Evolutionary conservation across 805 yeast genomes (phyloP), one percentile per base, ranked within the genome.

Genomic region (Candida ascalaphidarum): DNA sequence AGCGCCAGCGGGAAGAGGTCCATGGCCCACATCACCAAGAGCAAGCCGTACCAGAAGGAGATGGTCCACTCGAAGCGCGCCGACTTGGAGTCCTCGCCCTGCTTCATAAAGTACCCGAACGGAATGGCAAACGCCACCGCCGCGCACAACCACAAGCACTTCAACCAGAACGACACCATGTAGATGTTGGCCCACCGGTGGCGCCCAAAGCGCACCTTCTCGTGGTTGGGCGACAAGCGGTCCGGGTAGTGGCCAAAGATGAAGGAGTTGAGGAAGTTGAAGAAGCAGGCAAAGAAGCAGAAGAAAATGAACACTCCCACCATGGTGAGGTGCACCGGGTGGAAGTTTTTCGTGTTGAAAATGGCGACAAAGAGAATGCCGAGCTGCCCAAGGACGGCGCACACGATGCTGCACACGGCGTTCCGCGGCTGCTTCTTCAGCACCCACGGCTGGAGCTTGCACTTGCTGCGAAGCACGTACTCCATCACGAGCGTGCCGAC

Each of bases 41-140:
- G 61, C 19, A 78, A 43, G 3, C 94, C 92, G 48, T 81, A 88
- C 75, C 83, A 77, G 54, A 77, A 88, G n/a, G 89, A 77, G 23
- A 88, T 54, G 3, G 77, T 48, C 97, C 97, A 89, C 55, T 89
- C 97, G 47, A 81, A 74, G 13, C 65, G 59, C 0, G 86, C 86
- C 22, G 77, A 65, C 18, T 67, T 58, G 37, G 68, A 60, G 21
- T 55, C 44, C 6, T 55, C 43, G 16, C 63, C 61, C 1, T 32
- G 29, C 9, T 50, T 48, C 48, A 48, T 44, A 28, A 56, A 46
- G 3, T 52, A 64, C n/a, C 74, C 85, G 39, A 84, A 89, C 18
- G 72, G 65, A 15, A 80, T 52, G 3, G 89, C 95, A 46, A 82
- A 67, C 0, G 61, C 72, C 11, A 78, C 58, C 1, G 94, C 92